Conservation (phyloP, 495 filamentous ascomycete species). For the Podospora sp. region DNA sequence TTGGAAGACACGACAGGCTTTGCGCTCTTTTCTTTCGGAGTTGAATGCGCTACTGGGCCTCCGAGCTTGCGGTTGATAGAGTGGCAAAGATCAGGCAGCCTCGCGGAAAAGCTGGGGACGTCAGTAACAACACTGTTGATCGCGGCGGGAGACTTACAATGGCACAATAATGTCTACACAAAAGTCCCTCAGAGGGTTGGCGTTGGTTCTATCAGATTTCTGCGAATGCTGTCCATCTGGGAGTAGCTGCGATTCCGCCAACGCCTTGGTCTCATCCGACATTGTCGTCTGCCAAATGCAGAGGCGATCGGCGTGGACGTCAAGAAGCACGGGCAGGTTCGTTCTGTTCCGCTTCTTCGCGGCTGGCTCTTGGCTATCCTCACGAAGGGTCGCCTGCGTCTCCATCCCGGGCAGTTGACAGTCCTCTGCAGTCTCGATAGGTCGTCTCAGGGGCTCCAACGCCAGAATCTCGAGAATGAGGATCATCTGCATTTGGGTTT, state of each 20-base stretch:
- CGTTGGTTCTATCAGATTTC: constrained; percentile 35
- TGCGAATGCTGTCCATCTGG: constrained; percentile 35
- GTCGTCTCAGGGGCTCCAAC: constrained; percentile 58
- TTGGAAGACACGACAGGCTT: constrained; percentile 42
- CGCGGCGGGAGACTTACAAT: constrained; percentile 62
- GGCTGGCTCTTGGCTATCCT: constrained; percentile 28
- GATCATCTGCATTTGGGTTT: constrained; percentile 90
- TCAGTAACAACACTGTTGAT: neutral
- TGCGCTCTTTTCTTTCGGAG: constrained; percentile 54
- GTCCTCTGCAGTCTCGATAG: constrained; percentile 41
- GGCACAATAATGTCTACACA: constrained; percentile 92
- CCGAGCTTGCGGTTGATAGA: constrained; percentile 85
- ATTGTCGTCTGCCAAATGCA: constrained; percentile 96
- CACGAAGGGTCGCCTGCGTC: constrained; percentile 27
- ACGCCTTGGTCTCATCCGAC: constrained; percentile 54
- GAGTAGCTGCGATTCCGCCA: constrained; percentile 50
- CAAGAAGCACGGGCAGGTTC: constrained; percentile 62
- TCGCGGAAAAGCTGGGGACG: constrained; percentile 66
- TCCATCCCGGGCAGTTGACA: constrained; percentile 45
- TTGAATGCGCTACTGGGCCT: constrained; percentile 67
- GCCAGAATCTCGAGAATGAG: constrained; percentile 86
- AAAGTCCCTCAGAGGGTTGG: constrained; percentile 62
- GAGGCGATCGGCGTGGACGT: constrained; percentile 84
- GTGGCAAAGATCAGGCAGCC: constrained; percentile 78
- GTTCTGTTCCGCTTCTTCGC: constrained; percentile 46